Percentiles rank a stretch among this genome's conserved stretches.
phyloP scores from a whole-genome alignment of 768 basidiomycete genomes.

The Exidia glandulosa region DNA sequence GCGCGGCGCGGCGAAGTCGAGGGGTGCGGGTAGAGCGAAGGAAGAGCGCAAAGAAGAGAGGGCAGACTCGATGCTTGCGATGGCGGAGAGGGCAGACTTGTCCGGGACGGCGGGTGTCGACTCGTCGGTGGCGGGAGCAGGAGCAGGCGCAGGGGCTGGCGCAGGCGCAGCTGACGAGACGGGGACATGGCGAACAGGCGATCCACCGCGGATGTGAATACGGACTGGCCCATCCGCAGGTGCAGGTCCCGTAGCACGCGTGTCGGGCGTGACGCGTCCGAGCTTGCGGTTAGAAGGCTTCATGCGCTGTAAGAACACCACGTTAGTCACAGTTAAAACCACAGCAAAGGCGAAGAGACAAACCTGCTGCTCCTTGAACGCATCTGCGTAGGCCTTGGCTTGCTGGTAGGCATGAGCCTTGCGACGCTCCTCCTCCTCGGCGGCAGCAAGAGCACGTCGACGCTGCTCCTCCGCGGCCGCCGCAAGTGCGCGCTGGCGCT shows the following conservation, averaged over 20 bases:
- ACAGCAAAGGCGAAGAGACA: neutral
- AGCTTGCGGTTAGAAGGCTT: neutral
- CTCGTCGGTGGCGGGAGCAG: neutral
- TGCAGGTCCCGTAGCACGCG: neutral
- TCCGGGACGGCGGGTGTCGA: neutral
- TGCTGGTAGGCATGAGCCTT: neutral
- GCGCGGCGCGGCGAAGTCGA: conserved; percentile 1
- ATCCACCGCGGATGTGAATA: neutral
- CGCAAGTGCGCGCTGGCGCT: too few species aligned
- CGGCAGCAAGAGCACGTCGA: neutral
- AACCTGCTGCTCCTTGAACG: neutral
- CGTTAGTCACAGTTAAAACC: neutral
- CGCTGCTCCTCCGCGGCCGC: neutral
- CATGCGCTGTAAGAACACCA: too few species aligned
- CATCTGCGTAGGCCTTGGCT: neutral
- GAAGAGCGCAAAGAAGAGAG: conserved; percentile 14
- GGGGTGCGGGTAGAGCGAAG: conserved; percentile 10
- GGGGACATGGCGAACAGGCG: neutral
- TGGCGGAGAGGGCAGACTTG: neutral
- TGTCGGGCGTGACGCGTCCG: neutral
- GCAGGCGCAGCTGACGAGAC: too few species aligned
- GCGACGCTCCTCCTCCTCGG: neutral
- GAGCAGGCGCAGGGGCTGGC: neutral
- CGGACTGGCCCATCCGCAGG: neutral
- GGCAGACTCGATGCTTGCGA: conserved; percentile 7